These are phyloP conservation scores for Trichothecium sympodiale DNA, from an alignment of 2,329 filamentous ascomycete species.

Conservation along the genomic window DNA sequence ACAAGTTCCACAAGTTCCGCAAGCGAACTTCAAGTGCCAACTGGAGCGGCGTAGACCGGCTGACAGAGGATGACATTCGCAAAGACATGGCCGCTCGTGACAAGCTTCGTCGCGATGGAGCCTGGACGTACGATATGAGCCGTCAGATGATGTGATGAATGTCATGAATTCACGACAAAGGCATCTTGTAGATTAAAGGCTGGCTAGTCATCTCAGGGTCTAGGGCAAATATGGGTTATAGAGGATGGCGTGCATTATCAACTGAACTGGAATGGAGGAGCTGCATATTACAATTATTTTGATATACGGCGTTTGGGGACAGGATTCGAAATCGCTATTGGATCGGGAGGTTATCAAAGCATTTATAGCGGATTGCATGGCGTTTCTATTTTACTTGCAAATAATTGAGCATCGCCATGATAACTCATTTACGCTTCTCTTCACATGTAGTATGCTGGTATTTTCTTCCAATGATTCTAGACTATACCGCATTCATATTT, in stretches of 20 bases:
- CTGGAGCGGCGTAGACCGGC: constrained; percentile 70
- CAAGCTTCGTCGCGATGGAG: constrained; percentile 69
- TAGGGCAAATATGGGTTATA: not conserved
- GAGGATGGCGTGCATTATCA: not conserved
- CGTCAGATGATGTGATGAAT: constrained; percentile 29
- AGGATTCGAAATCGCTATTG: no score
- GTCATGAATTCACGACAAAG: not conserved
- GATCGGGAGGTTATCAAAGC: no score
- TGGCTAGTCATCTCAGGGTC: no score
- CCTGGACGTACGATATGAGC: constrained; percentile 64
- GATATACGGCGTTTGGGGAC: not conserved
- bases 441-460: no score
- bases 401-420: not conserved
- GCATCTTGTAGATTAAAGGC: not conserved
- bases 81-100: constrained; percentile 72
- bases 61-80: constrained; percentile 80
- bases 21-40: constrained; percentile 88
- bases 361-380: no score
- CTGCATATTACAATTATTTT: not conserved
- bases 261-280: not conserved
- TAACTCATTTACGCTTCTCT: no score
- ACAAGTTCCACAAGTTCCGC: constrained; percentile 77
- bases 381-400: no score
- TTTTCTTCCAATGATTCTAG: no score
- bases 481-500: no score